A percentile compares a stretch with the other conserved stretches of the same genome.
Evolutionary conservation across 2,329 filamentous ascomycete species (phyloP).

Genomic region (Colletotrichum coccodes): DNA sequence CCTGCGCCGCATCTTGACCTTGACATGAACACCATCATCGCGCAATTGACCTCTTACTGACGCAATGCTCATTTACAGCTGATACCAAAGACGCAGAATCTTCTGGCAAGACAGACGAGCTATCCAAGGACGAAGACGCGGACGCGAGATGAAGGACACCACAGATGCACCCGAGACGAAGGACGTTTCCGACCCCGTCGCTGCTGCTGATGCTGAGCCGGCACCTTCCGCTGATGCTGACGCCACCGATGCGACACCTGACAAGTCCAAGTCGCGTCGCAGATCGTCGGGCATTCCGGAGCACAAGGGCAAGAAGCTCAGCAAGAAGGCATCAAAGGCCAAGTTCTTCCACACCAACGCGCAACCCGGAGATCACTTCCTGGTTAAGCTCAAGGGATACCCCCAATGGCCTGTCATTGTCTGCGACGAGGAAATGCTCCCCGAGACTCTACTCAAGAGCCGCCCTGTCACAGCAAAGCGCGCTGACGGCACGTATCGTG

Average conservation of each 20-base stretch:
- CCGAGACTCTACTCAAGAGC: slow-evolving; percentile 76
- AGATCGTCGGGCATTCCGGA: slow-evolving; percentile 77
- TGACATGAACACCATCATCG: background rate
- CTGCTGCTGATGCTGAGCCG: slow-evolving; percentile 37
- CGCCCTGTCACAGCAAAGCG: slow-evolving; percentile 87
- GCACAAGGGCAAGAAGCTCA: slow-evolving; percentile 82
- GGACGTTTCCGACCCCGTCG: slow-evolving; percentile 43
- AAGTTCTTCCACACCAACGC: slow-evolving; percentile 80
- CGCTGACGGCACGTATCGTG: slow-evolving; percentile 85
- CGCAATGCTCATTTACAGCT: slow-evolving; percentile 18
- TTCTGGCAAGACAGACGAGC: slow-evolving; percentile 43
- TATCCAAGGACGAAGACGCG: slow-evolving; percentile 44
- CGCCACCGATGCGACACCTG: slow-evolving; percentile 46
- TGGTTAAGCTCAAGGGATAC: slow-evolving; percentile 94
- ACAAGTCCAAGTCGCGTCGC: slow-evolving; percentile 66
- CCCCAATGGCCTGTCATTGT: slow-evolving; percentile 95
- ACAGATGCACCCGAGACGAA: slow-evolving; percentile 61
- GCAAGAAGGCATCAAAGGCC: slow-evolving; percentile 83
- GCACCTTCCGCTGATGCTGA: slow-evolving; percentile 34
- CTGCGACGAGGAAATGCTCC: slow-evolving; percentile 94
- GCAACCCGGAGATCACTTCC: slow-evolving; percentile 90
- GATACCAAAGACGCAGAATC: slow-evolving; percentile 42
- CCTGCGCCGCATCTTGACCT: background rate
- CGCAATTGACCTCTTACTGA: slow-evolving; percentile 31
- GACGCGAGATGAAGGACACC: slow-evolving; percentile 77